A percentile compares a stretch with the other conserved stretches of the same genome.
phyloP scores from a whole-genome alignment of 441 rosid genomes.

The Brassica balearica region DNA sequence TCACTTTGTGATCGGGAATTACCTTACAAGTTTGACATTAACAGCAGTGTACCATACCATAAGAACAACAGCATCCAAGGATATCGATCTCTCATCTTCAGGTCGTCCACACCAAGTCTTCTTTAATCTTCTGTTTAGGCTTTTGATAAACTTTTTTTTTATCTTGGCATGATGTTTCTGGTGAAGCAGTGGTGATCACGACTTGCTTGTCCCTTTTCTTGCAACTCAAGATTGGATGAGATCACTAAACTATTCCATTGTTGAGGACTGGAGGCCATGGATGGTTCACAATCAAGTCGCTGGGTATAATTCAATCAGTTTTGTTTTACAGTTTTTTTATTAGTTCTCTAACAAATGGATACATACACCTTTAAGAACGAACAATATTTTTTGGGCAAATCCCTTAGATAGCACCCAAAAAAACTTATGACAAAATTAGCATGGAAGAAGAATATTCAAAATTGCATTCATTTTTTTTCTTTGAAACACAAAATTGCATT shows the following conservation, averaged over 20 bases:
- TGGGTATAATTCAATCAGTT: constrained; percentile 32
- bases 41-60: constrained; percentile 50
- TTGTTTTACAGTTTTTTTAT: no score
- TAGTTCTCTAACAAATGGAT: no score
- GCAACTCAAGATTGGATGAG: constrained; percentile 71
- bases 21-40: constrained; percentile 40
- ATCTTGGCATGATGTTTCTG: no score
- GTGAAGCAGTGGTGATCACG: constrained; percentile 52
- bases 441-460: no score
- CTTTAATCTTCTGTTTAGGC: background rate
- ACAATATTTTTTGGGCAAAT: background rate
- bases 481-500: no score
- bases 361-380: no score
- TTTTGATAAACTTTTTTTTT: no score
- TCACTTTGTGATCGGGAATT: constrained; percentile 42
- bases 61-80: constrained; percentile 53
- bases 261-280: constrained; percentile 72
- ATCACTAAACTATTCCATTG: constrained; percentile 54
- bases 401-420: no score
- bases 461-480: no score
- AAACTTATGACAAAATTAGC: no score
- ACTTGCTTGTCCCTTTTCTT: constrained; percentile 50
- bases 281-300: constrained; percentile 54
- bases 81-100: constrained; percentile 60
- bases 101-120: constrained; percentile 49